These are phyloP conservation scores for Casuarina glauca DNA, from an alignment of 306 rosid genomes.

Conservation along the genomic window DNA sequence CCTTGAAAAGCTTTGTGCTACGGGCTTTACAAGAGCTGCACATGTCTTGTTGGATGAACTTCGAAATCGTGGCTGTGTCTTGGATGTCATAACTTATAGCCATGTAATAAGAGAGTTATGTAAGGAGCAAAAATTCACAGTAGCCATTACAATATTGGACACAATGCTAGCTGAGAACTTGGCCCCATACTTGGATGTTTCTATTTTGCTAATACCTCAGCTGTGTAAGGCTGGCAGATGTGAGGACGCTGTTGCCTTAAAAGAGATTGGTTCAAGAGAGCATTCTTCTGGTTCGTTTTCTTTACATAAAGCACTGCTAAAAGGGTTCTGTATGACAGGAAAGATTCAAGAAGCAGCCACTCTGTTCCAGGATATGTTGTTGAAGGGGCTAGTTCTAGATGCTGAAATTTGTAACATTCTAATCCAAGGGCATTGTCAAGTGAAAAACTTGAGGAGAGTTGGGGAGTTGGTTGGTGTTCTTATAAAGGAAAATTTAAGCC, in stretches of 20 bases:
- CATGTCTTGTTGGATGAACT: conserved; percentile 52
- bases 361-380: conserved; percentile 49
- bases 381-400: conserved; percentile 46
- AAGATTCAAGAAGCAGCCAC: conserved; percentile 49
- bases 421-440: conserved; percentile 61
- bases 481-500: conserved; percentile 44
- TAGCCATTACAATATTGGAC: conserved; percentile 59
- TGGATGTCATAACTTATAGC: conserved; percentile 51
- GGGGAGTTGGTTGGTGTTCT: conserved; percentile 61
- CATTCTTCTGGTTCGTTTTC: conserved; percentile 35
- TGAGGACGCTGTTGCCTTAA: conserved; percentile 56
- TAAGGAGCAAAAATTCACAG: conserved; percentile 42
- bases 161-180: conserved; percentile 47
- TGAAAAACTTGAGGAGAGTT: conserved; percentile 46
- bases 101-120: conserved; percentile 56
- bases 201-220: conserved; percentile 51
- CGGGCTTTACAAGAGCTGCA: conserved; percentile 46
- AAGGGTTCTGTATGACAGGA: conserved; percentile 53
- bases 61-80: conserved; percentile 35
- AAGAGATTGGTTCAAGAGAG: conserved; percentile 49
- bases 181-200: conserved; percentile 55
- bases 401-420: conserved; percentile 52
- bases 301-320: conserved; percentile 46
- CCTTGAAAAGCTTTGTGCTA: conserved; percentile 50
- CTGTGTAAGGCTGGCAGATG: conserved; percentile 56